A percentile compares a stretch with the other conserved stretches of the same genome.
phyloP scores from a whole-genome alignment of 169 alveolate genomes.

The Ichthyophthirius multifiliis region DNA sequence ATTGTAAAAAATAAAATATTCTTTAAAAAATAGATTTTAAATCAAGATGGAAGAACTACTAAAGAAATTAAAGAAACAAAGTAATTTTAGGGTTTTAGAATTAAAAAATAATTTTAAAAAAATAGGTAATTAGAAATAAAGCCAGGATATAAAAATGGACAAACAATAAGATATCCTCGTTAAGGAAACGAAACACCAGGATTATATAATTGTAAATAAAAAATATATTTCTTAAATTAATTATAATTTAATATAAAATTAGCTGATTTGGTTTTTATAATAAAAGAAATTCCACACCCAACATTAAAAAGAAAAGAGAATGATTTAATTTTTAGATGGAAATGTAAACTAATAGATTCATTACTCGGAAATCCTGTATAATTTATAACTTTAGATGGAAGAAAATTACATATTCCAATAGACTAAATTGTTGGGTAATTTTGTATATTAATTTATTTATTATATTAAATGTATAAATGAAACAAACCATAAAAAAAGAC shows the following conservation, averaged over 20 bases:
- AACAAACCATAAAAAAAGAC: no score
- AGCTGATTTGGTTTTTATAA: conserved; percentile 30
- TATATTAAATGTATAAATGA: no score
- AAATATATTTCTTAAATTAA: background rate
- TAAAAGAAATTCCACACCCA: conserved; percentile 28
- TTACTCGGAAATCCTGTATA: conserved; percentile 58
- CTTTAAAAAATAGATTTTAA: background rate
- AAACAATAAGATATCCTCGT: conserved; percentile 27
- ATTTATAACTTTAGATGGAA: conserved; percentile 60
- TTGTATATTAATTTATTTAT: no score
- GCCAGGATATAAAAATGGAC: conserved; percentile 58
- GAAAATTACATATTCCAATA: conserved; percentile 50
- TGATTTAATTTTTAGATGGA: conserved; percentile 66
- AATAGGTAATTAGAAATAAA: conserved; percentile 50
- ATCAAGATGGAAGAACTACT: conserved; percentile 63
- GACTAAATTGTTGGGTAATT: no score
- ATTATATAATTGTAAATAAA: conserved; percentile 19
- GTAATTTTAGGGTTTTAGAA: background rate
- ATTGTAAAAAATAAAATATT: no score
- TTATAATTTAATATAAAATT: background rate
- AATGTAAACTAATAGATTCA: conserved; percentile 59
- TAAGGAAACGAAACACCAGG: conserved; percentile 35
- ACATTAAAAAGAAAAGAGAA: conserved; percentile 46
- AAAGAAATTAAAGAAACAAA: conserved; percentile 30
- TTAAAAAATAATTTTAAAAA: background rate